Evolutionary conservation across 768 basidiomycete genomes (phyloP).

Genomic region (Hericium coralloides): DNA sequence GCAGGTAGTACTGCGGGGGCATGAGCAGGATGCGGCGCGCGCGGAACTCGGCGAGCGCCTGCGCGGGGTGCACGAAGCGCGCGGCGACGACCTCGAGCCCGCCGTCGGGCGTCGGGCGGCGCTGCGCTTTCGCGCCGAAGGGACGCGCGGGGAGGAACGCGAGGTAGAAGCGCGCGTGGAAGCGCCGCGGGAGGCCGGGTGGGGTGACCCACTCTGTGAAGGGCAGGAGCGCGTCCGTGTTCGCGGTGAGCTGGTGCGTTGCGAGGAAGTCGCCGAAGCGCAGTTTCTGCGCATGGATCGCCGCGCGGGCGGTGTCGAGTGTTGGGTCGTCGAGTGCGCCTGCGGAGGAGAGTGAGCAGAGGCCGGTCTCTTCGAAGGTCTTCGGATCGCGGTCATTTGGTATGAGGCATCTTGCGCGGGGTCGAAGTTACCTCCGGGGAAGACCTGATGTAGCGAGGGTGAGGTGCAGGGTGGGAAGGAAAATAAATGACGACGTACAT

Average conservation of each 20-base stretch:
- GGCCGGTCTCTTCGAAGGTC: slow-evolving; percentile 69
- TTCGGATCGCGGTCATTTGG: slow-evolving; percentile 62
- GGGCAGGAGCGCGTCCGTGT: slow-evolving; percentile 42
- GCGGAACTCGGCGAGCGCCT: slow-evolving; percentile 43
- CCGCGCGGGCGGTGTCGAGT: slow-evolving; percentile 45
- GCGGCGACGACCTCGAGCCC: slow-evolving; percentile 62
- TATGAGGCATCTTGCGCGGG: slow-evolving; percentile 47
- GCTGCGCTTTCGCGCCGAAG: slow-evolving; percentile 44
- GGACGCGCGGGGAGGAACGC: slow-evolving; percentile 42
- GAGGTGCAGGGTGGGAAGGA: background rate
- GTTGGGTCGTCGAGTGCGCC: slow-evolving; percentile 24
- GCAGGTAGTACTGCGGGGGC: slow-evolving; percentile 70
- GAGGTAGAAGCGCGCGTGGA: slow-evolving; percentile 64
- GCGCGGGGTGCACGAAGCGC: slow-evolving; percentile 50
- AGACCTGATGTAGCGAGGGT: slow-evolving; percentile 43
- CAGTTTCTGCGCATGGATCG: slow-evolving; percentile 43
- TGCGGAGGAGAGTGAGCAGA: slow-evolving; percentile 43
- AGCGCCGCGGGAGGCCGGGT: slow-evolving; percentile 48
- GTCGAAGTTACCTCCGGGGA: slow-evolving; percentile 69
- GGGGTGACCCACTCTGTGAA: slow-evolving; percentile 76
- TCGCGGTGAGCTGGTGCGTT: slow-evolving; percentile 33
- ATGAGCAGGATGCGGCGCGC: slow-evolving; percentile 47
- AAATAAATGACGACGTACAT: slow-evolving; percentile 28
- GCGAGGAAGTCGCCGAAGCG: slow-evolving; percentile 46
- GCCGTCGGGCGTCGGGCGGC: slow-evolving; percentile 59